phyloP scores from a whole-genome alignment of 2,329 filamentous ascomycete species.

The Onygenales sp. region DNA sequence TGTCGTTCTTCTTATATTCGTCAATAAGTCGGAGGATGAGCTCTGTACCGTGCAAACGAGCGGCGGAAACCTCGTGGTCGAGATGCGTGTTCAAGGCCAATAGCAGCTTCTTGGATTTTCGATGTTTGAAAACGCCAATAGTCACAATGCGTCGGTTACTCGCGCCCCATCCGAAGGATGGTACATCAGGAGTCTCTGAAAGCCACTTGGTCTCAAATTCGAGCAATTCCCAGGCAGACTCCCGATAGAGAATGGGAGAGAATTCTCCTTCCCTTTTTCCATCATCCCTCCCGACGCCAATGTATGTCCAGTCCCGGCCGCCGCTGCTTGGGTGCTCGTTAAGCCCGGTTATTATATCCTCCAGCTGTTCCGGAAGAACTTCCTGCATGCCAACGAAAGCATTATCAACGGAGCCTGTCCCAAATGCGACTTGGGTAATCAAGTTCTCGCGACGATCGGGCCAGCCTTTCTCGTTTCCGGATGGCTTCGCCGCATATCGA shows the following conservation, averaged over 20 bases:
- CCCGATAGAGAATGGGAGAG: conserved; percentile 68
- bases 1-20: conserved; percentile 17
- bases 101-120: conserved; percentile 30
- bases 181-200: conserved; percentile 58
- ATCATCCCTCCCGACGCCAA: conserved; percentile 52
- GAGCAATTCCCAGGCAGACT: conserved; percentile 49
- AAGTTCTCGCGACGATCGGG: conserved; percentile 36
- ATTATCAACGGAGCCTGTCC: conserved; percentile 32
- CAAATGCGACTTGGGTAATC: conserved; percentile 36
- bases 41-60: conserved; percentile 41
- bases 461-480: conserved; percentile 44
- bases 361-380: conserved; percentile 44
- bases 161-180: conserved; percentile 67
- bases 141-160: conserved; percentile 46
- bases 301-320: conserved; percentile 39
- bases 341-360: conserved; percentile 40
- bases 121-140: conserved; percentile 43
- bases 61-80: conserved; percentile 42
- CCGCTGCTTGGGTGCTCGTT: conserved; percentile 21
- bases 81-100: conserved; percentile 50
- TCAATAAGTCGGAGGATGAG: conserved; percentile 40
- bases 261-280: conserved; percentile 63
- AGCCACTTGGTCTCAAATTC: conserved; percentile 65
- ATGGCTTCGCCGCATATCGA: conserved; percentile 44
- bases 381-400: conserved; percentile 49